Evolutionary conservation across 176 grass and related monocot species (phyloP), one percentile per base, ranked within the genome.

Genomic region (Ensete ventricosum): DNA sequence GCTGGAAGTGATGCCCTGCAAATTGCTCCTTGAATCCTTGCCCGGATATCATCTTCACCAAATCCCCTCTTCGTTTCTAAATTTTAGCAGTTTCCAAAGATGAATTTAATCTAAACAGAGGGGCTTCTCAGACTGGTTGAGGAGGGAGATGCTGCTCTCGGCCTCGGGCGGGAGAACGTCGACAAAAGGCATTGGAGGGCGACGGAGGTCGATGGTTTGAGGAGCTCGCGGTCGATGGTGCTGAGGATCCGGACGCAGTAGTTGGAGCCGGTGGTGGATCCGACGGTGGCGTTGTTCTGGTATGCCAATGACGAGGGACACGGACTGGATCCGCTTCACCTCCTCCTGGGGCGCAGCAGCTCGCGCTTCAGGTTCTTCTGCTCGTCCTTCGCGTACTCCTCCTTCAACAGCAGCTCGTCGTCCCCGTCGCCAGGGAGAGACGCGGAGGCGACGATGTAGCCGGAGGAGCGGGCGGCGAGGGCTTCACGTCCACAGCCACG

Each of bases 221-320:
- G 48, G 16, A 70, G 67, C 67, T 70, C 67, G 48, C 67, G 67
- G 34, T 70, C 52, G 43, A 20, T 70, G 2, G 67, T 70, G 67
- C 67, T 52, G 17, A 70, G 67, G 48, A 70, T 70, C 3, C 67
- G 67, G 20, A 70, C 67, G 48, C 51, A 70, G 19, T 70, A 70
- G 67, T 70, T 70, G 5, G 67, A 70, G 17, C 67, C 48, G 8
- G 67, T 70, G 48, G 67, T 50, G 29, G 48, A 70, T 0, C 67
- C 67, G 43, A 70, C 67, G 67, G 51, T 70, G 67, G 67, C 67
- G 67, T 70, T 70, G 17, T 21, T 70, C 67, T 70, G 67, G 67
- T 70, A 34, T 14, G 52, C 67, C 19, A 70, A 70, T 52, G 17
- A 70, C 67, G 48, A 70, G 67, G 48, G 67, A 48, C 17, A 70